A percentile compares a stretch with the other conserved stretches of the same genome.
phyloP scores from a whole-genome alignment of 345 rosid genomes.

The Isatis tinctoria region DNA sequence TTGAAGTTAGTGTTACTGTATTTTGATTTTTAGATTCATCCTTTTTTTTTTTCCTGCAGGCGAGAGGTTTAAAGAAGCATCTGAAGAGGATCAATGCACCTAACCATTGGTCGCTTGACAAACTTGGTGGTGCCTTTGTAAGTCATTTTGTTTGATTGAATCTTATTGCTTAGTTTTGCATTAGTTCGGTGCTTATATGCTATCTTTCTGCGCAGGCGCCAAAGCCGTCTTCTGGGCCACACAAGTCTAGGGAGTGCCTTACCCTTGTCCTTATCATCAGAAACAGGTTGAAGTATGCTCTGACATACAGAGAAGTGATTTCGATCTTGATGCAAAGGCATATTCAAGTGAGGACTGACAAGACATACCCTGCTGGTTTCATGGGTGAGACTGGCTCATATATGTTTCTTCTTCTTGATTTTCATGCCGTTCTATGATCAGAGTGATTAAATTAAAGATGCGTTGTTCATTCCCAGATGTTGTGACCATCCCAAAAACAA shows the following conservation, averaged over 20 bases:
- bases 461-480: conserved; percentile 39
- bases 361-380: conserved; percentile 57
- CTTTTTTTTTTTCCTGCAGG: conserved; percentile 28
- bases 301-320: conserved; percentile 54
- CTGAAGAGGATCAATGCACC: conserved; percentile 89
- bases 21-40: background rate
- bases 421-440: background rate
- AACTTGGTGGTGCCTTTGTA: conserved; percentile 71
- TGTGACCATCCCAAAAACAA: conserved; percentile 76
- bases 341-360: conserved; percentile 38
- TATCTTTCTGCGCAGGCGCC: conserved; percentile 37
- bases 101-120: conserved; percentile 78
- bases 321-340: conserved; percentile 75
- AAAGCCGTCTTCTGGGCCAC: conserved; percentile 79
- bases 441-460: background rate
- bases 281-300: conserved; percentile 61
- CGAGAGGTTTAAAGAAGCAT: conserved; percentile 80
- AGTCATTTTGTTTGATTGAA: conserved; percentile 11
- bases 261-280: conserved; percentile 55
- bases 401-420: background rate
- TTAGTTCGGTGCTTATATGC: background rate
- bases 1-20: background rate
- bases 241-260: conserved; percentile 70
- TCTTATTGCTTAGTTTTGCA: background rate
- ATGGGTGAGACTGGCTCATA: background rate